phyloP scores from a whole-genome alignment of 768 basidiomycete genomes.

The Saitozyma podzolica region DNA sequence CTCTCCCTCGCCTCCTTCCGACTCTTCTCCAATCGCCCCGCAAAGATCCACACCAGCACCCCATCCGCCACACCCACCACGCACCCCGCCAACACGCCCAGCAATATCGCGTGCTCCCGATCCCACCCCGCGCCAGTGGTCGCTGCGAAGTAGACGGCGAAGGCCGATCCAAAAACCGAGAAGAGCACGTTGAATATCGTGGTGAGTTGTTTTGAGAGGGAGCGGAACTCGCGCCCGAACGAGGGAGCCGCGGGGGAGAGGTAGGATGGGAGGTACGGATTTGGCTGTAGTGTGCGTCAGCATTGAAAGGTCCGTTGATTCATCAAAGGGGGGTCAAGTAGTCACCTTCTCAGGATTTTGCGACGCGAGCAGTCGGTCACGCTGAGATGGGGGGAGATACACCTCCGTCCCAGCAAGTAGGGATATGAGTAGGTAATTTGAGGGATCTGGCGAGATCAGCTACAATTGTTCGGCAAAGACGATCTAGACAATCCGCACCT shows the following conservation, averaged over 20 bases:
- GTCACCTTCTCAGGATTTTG: conserved; percentile 31
- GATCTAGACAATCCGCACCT: too few species aligned
- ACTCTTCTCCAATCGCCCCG: conserved; percentile 12
- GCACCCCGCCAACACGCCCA: conserved; percentile 28
- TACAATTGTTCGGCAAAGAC: too few species aligned
- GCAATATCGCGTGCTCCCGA: conserved; percentile 23
- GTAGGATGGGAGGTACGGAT: conserved; percentile 36
- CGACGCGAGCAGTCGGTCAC: conserved; percentile 15
- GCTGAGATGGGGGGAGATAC: conserved; percentile 27
- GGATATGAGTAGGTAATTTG: conserved; percentile 24
- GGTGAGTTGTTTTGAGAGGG: conserved; percentile 23
- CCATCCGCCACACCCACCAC: conserved; percentile 40
- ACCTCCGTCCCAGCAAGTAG: conserved; percentile 40
- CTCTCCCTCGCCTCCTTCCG: conserved; percentile 4
- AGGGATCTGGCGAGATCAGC: conserved; percentile 27
- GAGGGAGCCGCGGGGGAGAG: conserved; percentile 25
- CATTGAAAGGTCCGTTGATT: neutral
- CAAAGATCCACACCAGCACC: conserved; percentile 36
- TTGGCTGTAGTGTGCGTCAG: conserved; percentile 15
- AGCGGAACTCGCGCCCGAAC: conserved; percentile 30
- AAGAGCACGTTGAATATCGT: conserved; percentile 45
- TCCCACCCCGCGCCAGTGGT: conserved; percentile 32
- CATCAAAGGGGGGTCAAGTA: neutral
- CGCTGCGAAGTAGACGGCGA: conserved; percentile 36
- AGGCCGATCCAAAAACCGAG: conserved; percentile 37